Conservation (phyloP, 805 yeast species). For the Kurtzmaniella fragi region DNA sequence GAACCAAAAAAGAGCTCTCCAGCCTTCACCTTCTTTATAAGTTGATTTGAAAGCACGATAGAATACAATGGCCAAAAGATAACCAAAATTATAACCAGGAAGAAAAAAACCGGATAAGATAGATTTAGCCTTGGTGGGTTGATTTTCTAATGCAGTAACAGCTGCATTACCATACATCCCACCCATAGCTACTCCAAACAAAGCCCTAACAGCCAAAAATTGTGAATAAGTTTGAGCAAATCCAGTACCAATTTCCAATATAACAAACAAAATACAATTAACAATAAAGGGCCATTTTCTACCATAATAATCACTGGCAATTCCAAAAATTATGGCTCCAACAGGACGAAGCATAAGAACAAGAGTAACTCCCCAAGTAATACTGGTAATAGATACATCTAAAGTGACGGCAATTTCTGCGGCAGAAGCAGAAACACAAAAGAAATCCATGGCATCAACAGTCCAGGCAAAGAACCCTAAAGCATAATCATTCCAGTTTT, state of each 20-base stretch:
- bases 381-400: constrained; percentile 37
- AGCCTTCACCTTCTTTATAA: constrained; percentile 45
- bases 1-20: constrained; percentile 76
- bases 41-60: constrained; percentile 48
- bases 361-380: constrained; percentile 71
- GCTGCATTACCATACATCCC: constrained; percentile 64
- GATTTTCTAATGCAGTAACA: constrained; percentile 63
- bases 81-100: constrained; percentile 62
- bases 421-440: constrained; percentile 55
- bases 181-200: constrained; percentile 70
- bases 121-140: constrained; percentile 56
- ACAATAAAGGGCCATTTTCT: constrained; percentile 61
- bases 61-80: constrained; percentile 60
- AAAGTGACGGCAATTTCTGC: constrained; percentile 46
- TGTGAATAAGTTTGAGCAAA: constrained; percentile 54
- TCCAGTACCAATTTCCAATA: constrained; percentile 62
- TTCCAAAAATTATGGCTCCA: constrained; percentile 66
- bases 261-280: constrained; percentile 47
- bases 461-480: constrained; percentile 66
- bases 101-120: constrained; percentile 56
- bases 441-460: constrained; percentile 70
- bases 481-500: constrained; percentile 53
- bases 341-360: constrained; percentile 68
- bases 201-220: constrained; percentile 55
- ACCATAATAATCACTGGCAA: constrained; percentile 58